These are phyloP conservation scores for Chimonanthus salicifolius DNA, from an alignment of 164 flowering plant genomes.

Conservation along the genomic window DNA sequence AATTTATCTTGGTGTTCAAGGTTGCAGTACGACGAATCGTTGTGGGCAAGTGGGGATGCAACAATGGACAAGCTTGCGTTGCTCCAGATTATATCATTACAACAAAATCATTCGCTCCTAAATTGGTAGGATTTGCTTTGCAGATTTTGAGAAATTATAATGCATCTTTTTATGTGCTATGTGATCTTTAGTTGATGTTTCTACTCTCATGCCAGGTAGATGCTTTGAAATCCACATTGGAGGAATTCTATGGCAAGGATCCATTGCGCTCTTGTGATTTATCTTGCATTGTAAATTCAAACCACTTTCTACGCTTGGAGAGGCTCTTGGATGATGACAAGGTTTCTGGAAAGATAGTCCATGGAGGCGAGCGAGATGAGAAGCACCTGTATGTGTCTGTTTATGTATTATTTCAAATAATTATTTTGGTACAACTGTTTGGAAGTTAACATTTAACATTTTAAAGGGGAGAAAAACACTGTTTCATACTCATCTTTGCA, in stretches of 20 bases:
- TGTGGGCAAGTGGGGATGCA: conserved; percentile 69
- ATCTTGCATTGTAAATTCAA: conserved; percentile 68
- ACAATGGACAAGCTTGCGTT: conserved; percentile 77
- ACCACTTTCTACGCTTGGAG: conserved; percentile 62
- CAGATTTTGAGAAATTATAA: neutral
- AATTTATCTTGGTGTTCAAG: conserved; percentile 28
- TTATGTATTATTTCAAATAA: neutral
- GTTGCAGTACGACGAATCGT: conserved; percentile 64
- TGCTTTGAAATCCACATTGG: conserved; percentile 47
- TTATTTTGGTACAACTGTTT: neutral
- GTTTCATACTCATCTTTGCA: neutral
- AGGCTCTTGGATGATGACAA: conserved; percentile 72
- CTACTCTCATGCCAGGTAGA: conserved; percentile 40
- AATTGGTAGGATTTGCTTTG: conserved; percentile 38
- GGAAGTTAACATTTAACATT: neutral
- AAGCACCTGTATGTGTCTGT: conserved; percentile 46
- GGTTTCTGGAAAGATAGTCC: conserved; percentile 62
- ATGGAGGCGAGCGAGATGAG: conserved; percentile 72
- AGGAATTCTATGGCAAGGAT: conserved; percentile 63
- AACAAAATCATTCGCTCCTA: conserved; percentile 62
- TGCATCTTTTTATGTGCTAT: neutral
- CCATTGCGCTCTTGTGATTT: conserved; percentile 69
- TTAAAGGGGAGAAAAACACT: too few relatives aligned
- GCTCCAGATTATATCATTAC: conserved; percentile 70
- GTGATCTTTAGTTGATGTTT: neutral